These are phyloP conservation scores for Poronia punctata DNA, from an alignment of 495 filamentous ascomycete genomes.

Conservation along the genomic window DNA sequence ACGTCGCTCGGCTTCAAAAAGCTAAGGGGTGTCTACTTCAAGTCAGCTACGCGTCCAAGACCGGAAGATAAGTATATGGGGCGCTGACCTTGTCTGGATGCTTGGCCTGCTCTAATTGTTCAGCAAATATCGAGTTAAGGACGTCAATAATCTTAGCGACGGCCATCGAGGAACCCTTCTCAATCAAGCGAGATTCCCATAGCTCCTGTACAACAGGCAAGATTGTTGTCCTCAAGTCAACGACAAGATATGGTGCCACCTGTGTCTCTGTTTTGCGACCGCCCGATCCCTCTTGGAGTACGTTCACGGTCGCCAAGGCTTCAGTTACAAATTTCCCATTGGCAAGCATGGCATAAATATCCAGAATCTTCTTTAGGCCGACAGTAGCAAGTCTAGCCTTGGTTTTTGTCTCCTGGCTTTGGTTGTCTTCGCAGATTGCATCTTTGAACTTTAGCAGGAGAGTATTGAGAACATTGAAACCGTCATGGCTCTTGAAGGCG, in stretches of 20 bases:
- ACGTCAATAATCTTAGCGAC: slow-evolving; percentile 79
- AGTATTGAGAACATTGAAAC: slow-evolving; percentile 63
- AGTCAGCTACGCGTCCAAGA: slow-evolving; percentile 7
- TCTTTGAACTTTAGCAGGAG: slow-evolving; percentile 67
- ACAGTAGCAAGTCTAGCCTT: slow-evolving; percentile 33
- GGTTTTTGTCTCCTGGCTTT: slow-evolving; percentile 25
- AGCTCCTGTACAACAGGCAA: slow-evolving; percentile 70
- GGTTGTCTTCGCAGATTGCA: slow-evolving; percentile 45
- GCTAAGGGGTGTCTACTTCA: slow-evolving; percentile 26
- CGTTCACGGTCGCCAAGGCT: slow-evolving; percentile 56
- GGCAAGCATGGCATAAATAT: slow-evolving; percentile 68
- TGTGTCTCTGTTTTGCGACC: slow-evolving; percentile 61
- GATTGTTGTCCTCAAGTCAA: slow-evolving; percentile 79
- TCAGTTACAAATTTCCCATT: slow-evolving; percentile 73
- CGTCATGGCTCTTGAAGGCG: slow-evolving; percentile 75
- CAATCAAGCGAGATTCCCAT: slow-evolving; percentile 76
- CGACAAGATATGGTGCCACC: slow-evolving; percentile 67
- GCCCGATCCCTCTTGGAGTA: slow-evolving; percentile 46
- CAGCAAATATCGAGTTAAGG: slow-evolving; percentile 68
- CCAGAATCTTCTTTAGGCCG: slow-evolving; percentile 78
- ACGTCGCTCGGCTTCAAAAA: slow-evolving; percentile 23
- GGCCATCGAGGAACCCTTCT: slow-evolving; percentile 66
- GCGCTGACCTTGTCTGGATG: slow-evolving; percentile 44
- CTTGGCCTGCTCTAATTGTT: slow-evolving; percentile 62
- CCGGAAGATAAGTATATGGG: neutral